Conservation (phyloP, 768 basidiomycete species). For the Inosperma sp. region DNA sequence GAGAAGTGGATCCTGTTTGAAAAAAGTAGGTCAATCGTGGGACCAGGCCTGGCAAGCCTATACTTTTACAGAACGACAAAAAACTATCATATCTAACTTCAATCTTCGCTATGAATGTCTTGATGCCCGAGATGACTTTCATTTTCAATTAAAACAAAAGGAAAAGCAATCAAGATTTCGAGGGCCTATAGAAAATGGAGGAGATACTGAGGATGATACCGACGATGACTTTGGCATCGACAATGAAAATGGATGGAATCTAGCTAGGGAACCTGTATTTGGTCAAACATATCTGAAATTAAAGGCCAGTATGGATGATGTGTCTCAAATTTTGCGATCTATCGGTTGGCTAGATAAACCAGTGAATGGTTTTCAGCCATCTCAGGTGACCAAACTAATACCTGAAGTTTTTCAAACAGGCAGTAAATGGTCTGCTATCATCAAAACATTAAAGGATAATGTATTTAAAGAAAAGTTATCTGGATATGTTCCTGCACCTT, state of each 20-base stretch:
- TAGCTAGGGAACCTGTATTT: background rate
- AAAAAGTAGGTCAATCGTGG: constrained; percentile 18
- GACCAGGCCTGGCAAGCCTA: constrained; percentile 17
- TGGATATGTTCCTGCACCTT: too few relatives aligned
- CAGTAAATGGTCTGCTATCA: too few relatives aligned
- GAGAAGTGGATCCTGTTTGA: constrained; percentile 20
- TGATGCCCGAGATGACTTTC: constrained; percentile 33
- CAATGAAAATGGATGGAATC: background rate
- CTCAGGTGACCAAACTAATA: too few relatives aligned
- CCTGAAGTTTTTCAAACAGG: too few relatives aligned
- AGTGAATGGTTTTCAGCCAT: too few relatives aligned
- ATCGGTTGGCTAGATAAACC: too few relatives aligned
- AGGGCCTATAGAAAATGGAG: background rate
- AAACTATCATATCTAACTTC: constrained; percentile 26
- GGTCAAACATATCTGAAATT: background rate
- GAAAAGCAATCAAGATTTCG: constrained; percentile 4
- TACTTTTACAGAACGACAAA: constrained; percentile 15
- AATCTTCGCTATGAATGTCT: constrained; percentile 33
- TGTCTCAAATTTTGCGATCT: too few relatives aligned
- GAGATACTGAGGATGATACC: background rate
- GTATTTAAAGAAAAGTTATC: too few relatives aligned
- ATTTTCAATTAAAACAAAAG: constrained; percentile 16
- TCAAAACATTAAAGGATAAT: too few relatives aligned
- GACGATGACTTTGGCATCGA: background rate
- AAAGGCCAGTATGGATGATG: too few relatives aligned